Base-by-base conservation (phyloP, 2,329 filamentous ascomycete species). In the Onygena corvina region DNA sequence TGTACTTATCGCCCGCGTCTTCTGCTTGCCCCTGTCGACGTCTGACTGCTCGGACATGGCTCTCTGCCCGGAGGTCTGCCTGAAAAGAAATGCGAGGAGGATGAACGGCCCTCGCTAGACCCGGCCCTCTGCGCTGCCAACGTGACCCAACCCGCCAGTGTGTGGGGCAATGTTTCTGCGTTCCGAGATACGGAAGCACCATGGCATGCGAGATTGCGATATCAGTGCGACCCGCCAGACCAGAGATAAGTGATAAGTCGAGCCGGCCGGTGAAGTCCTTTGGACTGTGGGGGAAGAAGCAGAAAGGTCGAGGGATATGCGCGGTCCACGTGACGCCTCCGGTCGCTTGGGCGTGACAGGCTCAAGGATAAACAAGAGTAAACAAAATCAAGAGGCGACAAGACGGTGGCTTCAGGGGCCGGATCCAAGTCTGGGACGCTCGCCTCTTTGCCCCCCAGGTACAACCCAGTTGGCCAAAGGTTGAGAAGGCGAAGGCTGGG, bases 71-170 rank as follows among this genome's bases (percentile, higher is more conserved):
- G 38, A 27, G 38, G 3, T 25, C 38, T 42, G 38, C 38, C 38
- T 27, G 27, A 42, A 42, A 25, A 23, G 16, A 42, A 42, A 40
- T 40, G 36, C 21, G 38, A 27, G 38, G 23, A 42, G 38, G 38
- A 42, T 42, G 38, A 42, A 42, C 21, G 16, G 27, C 23, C 38
- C 38, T 42, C 38, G 38, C 38, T 42, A 29, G 38, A 42, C 38
- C 38, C 23, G 38, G 38, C 38, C 21, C 9, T 23, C n/a, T 40
- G 11, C 8, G 18, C 21, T 42, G 38, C 3, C 38, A 42, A 23
- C 38, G 21, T 42, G 38, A 42, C 27, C n/a, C n/a, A 29, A 11
- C 27, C 27, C 27, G 27, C 38, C 14, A 6, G 38, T n/a, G 21
- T 27, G 38, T 42, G 38, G 38, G 38, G 21, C 38, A 42, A 16